Base-by-base conservation (phyloP, 2,329 filamentous ascomycete genomes). In the Xylariaceae sp. region DNA sequence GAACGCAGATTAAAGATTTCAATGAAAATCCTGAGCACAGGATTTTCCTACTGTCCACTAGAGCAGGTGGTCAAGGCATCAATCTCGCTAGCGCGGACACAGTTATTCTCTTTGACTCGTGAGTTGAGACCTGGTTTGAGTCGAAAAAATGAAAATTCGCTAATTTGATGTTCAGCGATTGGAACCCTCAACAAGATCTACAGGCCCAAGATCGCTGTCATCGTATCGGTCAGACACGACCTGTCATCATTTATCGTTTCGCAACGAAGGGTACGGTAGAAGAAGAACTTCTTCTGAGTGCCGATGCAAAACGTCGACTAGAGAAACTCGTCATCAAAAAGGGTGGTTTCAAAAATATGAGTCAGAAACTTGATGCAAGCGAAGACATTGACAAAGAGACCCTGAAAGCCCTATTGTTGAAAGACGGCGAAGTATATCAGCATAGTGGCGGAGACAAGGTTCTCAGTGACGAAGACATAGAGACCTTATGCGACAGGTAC, bases 281-380 rank as follows among this genome's bases (percentile, higher is more conserved):
- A 71, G 91, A 97, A 69, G 87, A 87, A 5, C 80, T 98, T 0
- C 84, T 98, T 0, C 84, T 92, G 67, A 92, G 90, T 29, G 95
- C 95, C 0, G 92, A 97, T 67, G 91, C 90, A 1, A 99, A 99
- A 74, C 88, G 95, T 0, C 84, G 93, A 1, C 82, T 99, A 0
- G 95, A 99, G 72, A 96, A 97, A 71, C 80, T 99, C 0, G 92
- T 99, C 6, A 99, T 99, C 68, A 90, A 94, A 60, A 98, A 98
- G 72, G 94, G 94, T 2, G 87, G 90, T 4, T 94, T 96, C 74
- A 86, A 82, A 63, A 87, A 83, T 9, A 85, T 92, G 75, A 80
- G 79, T 0, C 82, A 89, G 67, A 87, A 87, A 65, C 79, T 84
- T 64, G 78, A 81, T 51, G 67, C 75, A 47, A 77, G 69, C 49